Percentiles rank a stretch among this genome's conserved stretches.
phyloP scores from a whole-genome alignment of 176 grass and related monocot genomes.

The Paspalum notatum region DNA sequence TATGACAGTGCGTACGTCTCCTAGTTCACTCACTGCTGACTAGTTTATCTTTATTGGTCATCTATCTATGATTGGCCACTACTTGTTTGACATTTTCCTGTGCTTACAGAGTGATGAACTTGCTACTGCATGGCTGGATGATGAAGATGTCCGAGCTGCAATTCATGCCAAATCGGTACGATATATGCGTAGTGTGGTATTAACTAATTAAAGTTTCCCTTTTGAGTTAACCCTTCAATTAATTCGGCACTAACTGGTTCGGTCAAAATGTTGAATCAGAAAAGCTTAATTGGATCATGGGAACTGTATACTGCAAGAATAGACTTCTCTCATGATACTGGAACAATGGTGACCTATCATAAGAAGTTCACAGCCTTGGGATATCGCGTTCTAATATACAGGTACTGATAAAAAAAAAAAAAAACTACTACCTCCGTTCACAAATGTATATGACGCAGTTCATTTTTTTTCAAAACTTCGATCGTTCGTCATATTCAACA shows the following conservation, averaged over 20 bases:
- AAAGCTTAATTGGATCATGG: slow-evolving; percentile 59
- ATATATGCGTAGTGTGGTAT: neutral
- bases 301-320: slow-evolving; percentile 64
- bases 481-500: neutral
- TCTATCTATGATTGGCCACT: no score
- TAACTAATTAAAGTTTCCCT: neutral
- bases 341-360: slow-evolving; percentile 66
- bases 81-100: neutral
- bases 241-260: neutral
- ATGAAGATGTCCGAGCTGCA: slow-evolving; percentile 69
- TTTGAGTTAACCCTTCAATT: slow-evolving; percentile 22
- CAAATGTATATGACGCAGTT: no score
- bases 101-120: slow-evolving; percentile 66
- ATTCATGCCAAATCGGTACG: slow-evolving; percentile 73
- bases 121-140: slow-evolving; percentile 68
- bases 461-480: no score
- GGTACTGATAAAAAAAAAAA: slow-evolving; percentile 34
- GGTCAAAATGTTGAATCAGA: slow-evolving; percentile 37
- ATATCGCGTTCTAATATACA: slow-evolving; percentile 67
- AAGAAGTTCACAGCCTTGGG: slow-evolving; percentile 60
- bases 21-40: no score
- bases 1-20: neutral
- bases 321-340: slow-evolving; percentile 49
- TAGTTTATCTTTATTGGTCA: no score
- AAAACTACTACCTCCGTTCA: no score